Evolutionary conservation across 2,329 filamentous ascomycete genomes (phyloP).

Genomic region (Gnomoniopsis sp.): DNA sequence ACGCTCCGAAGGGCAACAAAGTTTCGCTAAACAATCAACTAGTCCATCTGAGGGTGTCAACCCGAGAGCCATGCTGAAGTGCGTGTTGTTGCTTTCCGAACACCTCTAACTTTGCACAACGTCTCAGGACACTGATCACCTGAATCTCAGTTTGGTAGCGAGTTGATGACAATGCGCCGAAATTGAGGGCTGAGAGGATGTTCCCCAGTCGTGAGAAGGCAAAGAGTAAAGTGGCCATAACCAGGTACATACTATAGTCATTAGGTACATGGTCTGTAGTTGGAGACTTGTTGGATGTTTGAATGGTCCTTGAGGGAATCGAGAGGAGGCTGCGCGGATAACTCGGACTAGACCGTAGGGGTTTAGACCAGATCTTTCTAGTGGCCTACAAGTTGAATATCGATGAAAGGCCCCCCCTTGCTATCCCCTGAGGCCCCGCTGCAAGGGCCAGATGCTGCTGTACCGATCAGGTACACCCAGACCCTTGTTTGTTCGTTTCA

Average conservation of each 20-base stretch:
- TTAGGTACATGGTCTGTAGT: background rate
- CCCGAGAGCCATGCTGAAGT: background rate
- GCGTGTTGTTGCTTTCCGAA: constrained; percentile 3
- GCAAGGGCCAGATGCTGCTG: background rate
- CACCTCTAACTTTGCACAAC: constrained; percentile 1
- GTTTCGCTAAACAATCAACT: background rate
- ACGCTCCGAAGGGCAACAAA: constrained; percentile 5
- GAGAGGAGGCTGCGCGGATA: background rate
- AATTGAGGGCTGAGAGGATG: background rate
- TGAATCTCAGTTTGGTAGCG: background rate
- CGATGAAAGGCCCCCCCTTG: constrained; percentile 3
- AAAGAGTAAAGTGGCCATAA: background rate
- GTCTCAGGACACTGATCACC: constrained; percentile 2
- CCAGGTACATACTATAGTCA: no score
- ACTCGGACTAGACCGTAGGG: background rate
- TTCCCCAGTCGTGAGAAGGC: background rate
- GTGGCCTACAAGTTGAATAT: constrained; percentile 11
- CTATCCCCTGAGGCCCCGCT: background rate
- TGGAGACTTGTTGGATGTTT: background rate
- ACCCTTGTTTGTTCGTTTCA: constrained; percentile 18
- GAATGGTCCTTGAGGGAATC: background rate
- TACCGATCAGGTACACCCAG: constrained; percentile 16
- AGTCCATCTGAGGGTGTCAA: background rate
- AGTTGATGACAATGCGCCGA: background rate
- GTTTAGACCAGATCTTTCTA: background rate